Percentiles rank a stretch among this genome's conserved stretches.
Evolutionary conservation across 2,329 filamentous ascomycete species (phyloP).

Genomic region (Trichoderma lentiforme): DNA sequence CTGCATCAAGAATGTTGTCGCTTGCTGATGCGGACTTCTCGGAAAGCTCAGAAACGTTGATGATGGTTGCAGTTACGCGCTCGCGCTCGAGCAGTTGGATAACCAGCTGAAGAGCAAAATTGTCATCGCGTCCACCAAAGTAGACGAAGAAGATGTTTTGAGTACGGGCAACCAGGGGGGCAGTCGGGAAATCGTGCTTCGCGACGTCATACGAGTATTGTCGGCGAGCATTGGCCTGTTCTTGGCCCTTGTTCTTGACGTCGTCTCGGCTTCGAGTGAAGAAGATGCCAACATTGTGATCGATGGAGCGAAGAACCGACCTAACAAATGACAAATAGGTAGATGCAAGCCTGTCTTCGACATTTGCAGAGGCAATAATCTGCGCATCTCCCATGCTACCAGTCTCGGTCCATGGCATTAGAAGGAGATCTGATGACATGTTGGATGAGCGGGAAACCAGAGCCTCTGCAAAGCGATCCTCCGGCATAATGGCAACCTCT

Average conservation of each 20-base stretch:
- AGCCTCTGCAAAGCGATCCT: slow-evolving; percentile 74
- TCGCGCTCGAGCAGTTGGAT: slow-evolving; percentile 79
- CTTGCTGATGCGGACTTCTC: background rate
- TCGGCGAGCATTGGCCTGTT: slow-evolving; percentile 44
- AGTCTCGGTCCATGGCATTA: slow-evolving; percentile 88
- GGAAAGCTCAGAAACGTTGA: slow-evolving; percentile 35
- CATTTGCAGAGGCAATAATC: slow-evolving; percentile 26
- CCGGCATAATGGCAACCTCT: slow-evolving; percentile 74
- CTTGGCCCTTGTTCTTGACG: slow-evolving; percentile 28
- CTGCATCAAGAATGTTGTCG: slow-evolving; percentile 19
- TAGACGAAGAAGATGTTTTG: slow-evolving; percentile 88
- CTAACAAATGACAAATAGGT: slow-evolving; percentile 73
- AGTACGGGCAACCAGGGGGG: slow-evolving; percentile 62
- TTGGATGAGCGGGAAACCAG: slow-evolving; percentile 68
- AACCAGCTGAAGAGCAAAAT: slow-evolving; percentile 72
- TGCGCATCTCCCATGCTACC: slow-evolving; percentile 66
- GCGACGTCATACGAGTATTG: slow-evolving; percentile 57
- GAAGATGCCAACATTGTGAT: slow-evolving; percentile 75
- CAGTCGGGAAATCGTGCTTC: slow-evolving; percentile 52
- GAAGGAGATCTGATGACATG: slow-evolving; percentile 66
- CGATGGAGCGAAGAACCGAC: slow-evolving; percentile 60
- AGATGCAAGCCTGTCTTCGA: slow-evolving; percentile 39
- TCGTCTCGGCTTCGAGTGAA: slow-evolving; percentile 59
- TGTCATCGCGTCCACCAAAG: slow-evolving; percentile 80
- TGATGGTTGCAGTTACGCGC: slow-evolving; percentile 73